These are phyloP conservation scores for Aphanoascus verrucosus DNA, from an alignment of 2,329 filamentous ascomycete species.

Conservation along the genomic window DNA sequence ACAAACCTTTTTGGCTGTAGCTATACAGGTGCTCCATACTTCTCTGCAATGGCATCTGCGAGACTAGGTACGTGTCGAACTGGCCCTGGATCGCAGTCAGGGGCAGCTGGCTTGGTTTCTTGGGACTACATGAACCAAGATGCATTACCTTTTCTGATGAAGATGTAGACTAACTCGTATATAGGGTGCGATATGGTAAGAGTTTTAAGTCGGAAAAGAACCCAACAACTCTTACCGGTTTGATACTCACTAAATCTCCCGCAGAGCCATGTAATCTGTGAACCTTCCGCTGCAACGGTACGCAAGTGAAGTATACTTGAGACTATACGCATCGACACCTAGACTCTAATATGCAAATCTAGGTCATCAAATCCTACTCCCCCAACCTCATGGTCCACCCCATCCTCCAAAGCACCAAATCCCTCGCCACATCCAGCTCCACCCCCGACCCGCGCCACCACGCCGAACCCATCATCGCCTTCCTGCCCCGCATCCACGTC, in stretches of 20 bases:
- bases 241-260: background rate
- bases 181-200: constrained; percentile 66
- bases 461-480: constrained; percentile 58
- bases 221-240: background rate
- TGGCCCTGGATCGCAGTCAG: no score
- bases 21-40: constrained; percentile 95
- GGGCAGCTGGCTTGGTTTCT: background rate
- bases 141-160: background rate
- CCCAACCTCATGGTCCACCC: constrained; percentile 98
- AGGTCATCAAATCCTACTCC: constrained; percentile 93
- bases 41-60: constrained; percentile 93
- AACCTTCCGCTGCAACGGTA: constrained; percentile 62
- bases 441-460: constrained; percentile 43
- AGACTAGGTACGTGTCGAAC: constrained; percentile 50
- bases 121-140: background rate
- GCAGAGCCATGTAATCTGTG: constrained; percentile 80
- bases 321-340: background rate
- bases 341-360: background rate
- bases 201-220: background rate
- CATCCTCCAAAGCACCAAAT: constrained; percentile 68
- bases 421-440: constrained; percentile 37
- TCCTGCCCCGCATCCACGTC: constrained; percentile 80
- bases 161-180: constrained; percentile 1
- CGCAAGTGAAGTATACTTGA: no score
- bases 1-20: constrained; percentile 21